Evolutionary conservation across 805 yeast species (phyloP).

Genomic region (Barnettozyma californica): DNA sequence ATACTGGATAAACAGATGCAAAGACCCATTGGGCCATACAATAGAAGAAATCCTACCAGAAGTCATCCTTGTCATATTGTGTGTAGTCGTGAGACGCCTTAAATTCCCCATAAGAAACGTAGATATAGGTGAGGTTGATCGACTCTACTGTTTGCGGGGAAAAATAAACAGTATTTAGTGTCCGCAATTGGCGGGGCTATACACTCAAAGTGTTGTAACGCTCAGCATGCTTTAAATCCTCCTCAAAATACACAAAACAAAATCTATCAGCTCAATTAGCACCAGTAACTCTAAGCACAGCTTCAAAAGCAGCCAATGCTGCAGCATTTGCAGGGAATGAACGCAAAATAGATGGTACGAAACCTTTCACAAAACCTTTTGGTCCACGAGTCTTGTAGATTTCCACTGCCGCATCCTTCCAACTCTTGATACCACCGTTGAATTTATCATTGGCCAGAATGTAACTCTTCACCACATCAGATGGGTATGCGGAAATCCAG

Average conservation of each 20-base stretch:
- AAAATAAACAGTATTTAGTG: no score
- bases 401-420: constrained; percentile 65
- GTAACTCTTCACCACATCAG: constrained; percentile 83
- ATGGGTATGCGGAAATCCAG: constrained; percentile 87
- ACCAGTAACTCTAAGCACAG: constrained; percentile 55
- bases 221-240: neutral
- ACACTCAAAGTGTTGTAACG: no score
- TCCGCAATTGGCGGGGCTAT: no score
- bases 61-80: no score
- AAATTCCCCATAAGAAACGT: no score
- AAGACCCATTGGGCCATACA: no score
- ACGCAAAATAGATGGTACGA: constrained; percentile 70
- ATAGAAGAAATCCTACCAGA: no score
- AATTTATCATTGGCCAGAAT: constrained; percentile 74
- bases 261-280: constrained; percentile 18
- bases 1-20: no score
- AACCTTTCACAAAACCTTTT: constrained; percentile 74
- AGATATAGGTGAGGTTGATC: no score
- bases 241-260: neutral
- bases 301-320: constrained; percentile 84
- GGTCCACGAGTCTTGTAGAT: constrained; percentile 61
- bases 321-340: constrained; percentile 95
- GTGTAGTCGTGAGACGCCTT: no score
- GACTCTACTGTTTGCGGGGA: no score
- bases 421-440: constrained; percentile 64